Conservation (phyloP, 2,329 filamentous ascomycete species). For the Calycina marina region DNA sequence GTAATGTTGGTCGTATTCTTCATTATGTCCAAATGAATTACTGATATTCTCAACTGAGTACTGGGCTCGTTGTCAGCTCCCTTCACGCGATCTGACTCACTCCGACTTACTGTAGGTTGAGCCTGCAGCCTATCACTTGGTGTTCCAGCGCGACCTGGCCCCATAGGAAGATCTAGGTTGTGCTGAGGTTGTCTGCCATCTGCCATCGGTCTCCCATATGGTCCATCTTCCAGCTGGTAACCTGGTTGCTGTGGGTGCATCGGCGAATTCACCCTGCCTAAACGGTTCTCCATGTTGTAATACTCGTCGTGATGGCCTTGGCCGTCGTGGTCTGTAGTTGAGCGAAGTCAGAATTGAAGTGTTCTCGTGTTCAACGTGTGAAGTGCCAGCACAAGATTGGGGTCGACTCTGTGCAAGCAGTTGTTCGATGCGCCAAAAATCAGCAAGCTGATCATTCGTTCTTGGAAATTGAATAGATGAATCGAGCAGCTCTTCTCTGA, state of each 20-base stretch:
- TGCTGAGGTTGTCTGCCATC: constrained; percentile 19
- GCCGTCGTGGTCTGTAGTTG: constrained; percentile 17
- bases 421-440: too few relatives aligned
- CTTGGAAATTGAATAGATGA: too few relatives aligned
- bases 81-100: not conserved
- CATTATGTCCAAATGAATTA: constrained; percentile 46
- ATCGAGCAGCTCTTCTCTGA: too few relatives aligned
- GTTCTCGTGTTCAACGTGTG: too few relatives aligned
- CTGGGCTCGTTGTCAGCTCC: constrained; percentile 24
- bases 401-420: too few relatives aligned
- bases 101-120: constrained; percentile 65
- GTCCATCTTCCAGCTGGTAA: constrained; percentile 64
- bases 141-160: constrained; percentile 37
- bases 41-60: constrained; percentile 58
- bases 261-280: constrained; percentile 59
- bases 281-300: constrained; percentile 43
- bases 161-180: constrained; percentile 57
- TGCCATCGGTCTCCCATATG: constrained; percentile 15
- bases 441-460: too few relatives aligned
- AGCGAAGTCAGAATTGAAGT: too few relatives aligned
- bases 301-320: constrained; percentile 39
- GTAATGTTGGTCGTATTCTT: constrained; percentile 40
- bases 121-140: constrained; percentile 65
- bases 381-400: too few relatives aligned
- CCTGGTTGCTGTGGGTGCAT: constrained; percentile 54